Base-by-base conservation (phyloP, 1,139 yeast species). In the Eremothecium gossypii region DNA sequence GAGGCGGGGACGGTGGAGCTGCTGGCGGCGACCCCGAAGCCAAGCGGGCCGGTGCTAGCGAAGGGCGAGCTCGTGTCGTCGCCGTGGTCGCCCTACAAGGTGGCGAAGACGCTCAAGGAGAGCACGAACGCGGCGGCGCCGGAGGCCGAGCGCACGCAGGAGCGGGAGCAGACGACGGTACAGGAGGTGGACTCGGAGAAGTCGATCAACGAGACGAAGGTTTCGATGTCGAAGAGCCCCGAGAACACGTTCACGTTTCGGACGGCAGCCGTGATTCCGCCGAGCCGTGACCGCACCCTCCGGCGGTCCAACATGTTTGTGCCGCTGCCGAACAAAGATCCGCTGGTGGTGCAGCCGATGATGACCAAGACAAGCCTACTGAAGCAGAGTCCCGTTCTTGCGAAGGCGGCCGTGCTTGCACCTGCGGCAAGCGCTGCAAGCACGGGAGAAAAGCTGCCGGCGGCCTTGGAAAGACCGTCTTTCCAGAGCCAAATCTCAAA, bases 261-360 rank as follows among this genome's bases (percentile, higher is more conserved):
- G 5, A 30, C 39, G 13, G 43, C 36, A 23, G 40, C 43, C 7
- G 47, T 42, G 7, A 30, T 40, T 8, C 33, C 32, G 14, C 11
- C 40, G 4, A 39, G 33, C 20, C 28, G 42, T 26, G 45, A 44
- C 14, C 47, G 55, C 14, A 45, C 54, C 8, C 54, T 52, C 34
- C 47, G 61, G 38, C 52, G 60, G 36, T 56, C 61, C 5, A 58
- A 58, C 42, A 53, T 59, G 60, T 59, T 58, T 46, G 56, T 57
- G 4, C 64, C 64, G 4, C 43, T 60, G 31, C 64, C 64, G 2
- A 55, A 51, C 30, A 60, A 60, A 43, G 61, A 58, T 42, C 61
- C 63, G n/a, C 43, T 59, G 10, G 45, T 57, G 7, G 55, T 58
- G 2, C 53, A 47, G 35, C 48, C 47, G 37, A 45, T 33, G 39